phyloP scores from a whole-genome alignment of 352 stramenopile species.

The Globisporangium heterothallicum region DNA sequence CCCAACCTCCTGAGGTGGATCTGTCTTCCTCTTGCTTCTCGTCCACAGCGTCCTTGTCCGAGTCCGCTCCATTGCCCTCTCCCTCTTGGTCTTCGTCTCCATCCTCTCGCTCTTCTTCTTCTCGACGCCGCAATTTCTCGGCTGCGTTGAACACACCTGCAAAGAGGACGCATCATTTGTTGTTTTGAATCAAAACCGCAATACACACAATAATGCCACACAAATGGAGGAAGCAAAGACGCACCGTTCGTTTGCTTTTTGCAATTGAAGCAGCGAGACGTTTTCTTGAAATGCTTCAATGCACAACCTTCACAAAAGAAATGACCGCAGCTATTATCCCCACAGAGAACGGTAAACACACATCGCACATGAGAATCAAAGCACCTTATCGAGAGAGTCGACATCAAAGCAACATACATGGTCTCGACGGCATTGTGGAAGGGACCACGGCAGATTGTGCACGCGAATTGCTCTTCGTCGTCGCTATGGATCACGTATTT shows the following conservation, averaged over 20 bases:
- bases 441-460: conserved; percentile 90
- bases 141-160: conserved; percentile 86
- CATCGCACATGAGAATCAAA: not conserved
- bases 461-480: conserved; percentile 90
- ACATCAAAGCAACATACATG: conserved; percentile 27
- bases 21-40: not conserved
- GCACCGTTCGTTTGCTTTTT: conserved; percentile 90
- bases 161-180: too few relatives aligned
- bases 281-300: conserved; percentile 80
- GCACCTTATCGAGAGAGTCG: too few relatives aligned
- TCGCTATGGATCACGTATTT: conserved; percentile 63
- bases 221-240: too few relatives aligned
- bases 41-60: not conserved
- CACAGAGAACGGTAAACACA: conserved; percentile 1
- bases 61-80: conserved; percentile 4
- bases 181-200: too few relatives aligned
- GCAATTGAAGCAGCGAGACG: conserved; percentile 90
- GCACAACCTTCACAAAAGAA: conserved; percentile 96
- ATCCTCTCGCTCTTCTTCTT: conserved; percentile 16
- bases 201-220: too few relatives aligned
- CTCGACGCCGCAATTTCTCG: conserved; percentile 61
- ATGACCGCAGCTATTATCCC: conserved; percentile 80
- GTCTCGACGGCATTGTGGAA: conserved; percentile 95
- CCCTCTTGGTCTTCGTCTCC: conserved; percentile 11
- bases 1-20: conserved; percentile 9